Base-by-base conservation (phyloP, 208 protist species). In the Wallacemonas sp. region DNA sequence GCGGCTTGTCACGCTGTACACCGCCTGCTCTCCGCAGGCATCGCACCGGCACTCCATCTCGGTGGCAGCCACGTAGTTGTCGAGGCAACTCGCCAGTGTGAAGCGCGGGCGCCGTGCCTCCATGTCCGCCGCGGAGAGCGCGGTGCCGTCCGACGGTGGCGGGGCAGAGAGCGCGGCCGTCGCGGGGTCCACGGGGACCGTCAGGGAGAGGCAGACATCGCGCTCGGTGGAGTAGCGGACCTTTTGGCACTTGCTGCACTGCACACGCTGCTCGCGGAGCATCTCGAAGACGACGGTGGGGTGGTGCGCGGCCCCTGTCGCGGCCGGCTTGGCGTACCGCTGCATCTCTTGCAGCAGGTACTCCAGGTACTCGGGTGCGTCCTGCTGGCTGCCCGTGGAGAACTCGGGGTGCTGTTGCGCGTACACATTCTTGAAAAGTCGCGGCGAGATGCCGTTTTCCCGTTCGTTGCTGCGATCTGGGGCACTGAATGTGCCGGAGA, bases 401-500 rank as follows among this genome's bases (percentile, higher is more conserved):
- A 99, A 99, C 61, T 98, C 97, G n/a, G 91, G 72, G 75, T 99
- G 97, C 26, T 76, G 76, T 25, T 87, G 71, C 22, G 92, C 94
- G 54, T 98, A 92, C n/a, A 98, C 83, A 29, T 67, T 84, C 81
- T 99, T 99, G 71, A 99, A 98, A 57, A 92, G 95, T 20, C 86
- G 78, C 25, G 97, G 96, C 20, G 70, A 71, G 39, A 99, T 90
- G 57, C 94, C 91, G 42, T 92, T 82, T 65, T 71, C 70, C 36
- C 52, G 65, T 18, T 78, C 69, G 33, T 66, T 72, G 11, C 57
- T 41, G 23, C 75, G 87, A 23, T 77, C 64, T 16, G 76, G 61
- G n/a, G 74, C 49, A 39, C 94, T 95, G 79, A 98, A 98, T 28
- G 89, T 72, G 16, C 98, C 98, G 11, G 84, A 96, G 8, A 95